phyloP scores from a whole-genome alignment of 768 basidiomycete species.

The Fistulinella prunicolor region DNA sequence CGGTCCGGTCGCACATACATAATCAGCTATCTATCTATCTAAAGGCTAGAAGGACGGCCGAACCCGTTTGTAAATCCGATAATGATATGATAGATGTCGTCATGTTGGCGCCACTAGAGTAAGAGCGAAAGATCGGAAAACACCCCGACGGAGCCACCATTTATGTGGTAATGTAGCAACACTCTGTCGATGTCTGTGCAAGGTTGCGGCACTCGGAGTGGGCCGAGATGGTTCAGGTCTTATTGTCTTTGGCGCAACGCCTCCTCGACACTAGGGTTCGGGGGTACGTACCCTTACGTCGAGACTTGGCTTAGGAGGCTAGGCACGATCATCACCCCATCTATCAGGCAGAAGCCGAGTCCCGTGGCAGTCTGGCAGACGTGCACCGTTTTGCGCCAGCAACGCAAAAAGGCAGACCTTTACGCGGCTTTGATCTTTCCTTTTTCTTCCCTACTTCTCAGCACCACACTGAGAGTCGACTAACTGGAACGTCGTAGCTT shows the following conservation, averaged over 20 bases:
- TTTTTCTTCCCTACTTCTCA: constrained; percentile 2
- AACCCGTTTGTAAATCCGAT: background rate
- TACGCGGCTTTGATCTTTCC: constrained; percentile 8
- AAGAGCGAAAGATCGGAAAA: no score
- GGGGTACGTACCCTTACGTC: background rate
- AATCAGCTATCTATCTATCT: background rate
- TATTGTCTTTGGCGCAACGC: constrained; percentile 21
- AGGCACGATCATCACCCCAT: background rate
- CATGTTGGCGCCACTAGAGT: background rate
- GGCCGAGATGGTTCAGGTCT: background rate
- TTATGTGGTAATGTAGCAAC: no score
- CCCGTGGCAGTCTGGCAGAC: constrained; percentile 1
- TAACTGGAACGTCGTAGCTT: background rate
- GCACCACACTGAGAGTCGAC: background rate
- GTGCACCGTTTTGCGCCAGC: constrained; percentile 3
- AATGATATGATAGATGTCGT: background rate
- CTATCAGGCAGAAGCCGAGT: background rate
- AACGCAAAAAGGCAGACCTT: background rate
- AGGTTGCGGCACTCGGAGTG: background rate
- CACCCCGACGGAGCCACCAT: no score
- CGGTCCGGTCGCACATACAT: background rate
- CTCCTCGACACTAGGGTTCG: background rate
- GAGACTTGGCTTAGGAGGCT: background rate
- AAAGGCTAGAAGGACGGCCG: background rate
- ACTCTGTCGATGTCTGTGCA: background rate